Percentiles rank a stretch among this genome's conserved stretches.
phyloP scores from a whole-genome alignment of 148 eudicot species.

The Vaccinium macrocarpon region DNA sequence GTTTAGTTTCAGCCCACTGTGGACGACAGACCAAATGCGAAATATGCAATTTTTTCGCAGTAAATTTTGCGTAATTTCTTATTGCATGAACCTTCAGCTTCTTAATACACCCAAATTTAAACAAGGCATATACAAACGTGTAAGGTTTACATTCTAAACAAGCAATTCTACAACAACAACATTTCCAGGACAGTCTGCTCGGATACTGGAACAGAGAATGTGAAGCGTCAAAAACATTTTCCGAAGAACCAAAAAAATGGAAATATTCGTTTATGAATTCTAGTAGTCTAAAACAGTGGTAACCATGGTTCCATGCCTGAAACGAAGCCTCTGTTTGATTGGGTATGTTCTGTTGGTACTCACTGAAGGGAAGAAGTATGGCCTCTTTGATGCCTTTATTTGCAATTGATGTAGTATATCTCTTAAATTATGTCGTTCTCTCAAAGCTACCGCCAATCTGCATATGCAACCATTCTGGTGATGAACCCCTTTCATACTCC shows the following conservation, averaged over 20 bases:
- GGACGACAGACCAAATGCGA: not conserved
- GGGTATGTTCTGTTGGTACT: conserved; percentile 17
- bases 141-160: conserved; percentile 12
- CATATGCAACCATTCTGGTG: conserved; percentile 94
- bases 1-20: not conserved
- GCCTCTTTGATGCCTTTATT: conserved; percentile 24
- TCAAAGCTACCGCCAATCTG: conserved; percentile 83
- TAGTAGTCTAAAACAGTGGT: not conserved
- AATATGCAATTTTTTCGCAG: not conserved
- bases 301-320: conserved; percentile 7
- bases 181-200: not conserved
- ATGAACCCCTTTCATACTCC: conserved; percentile 54
- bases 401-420: conserved; percentile 7
- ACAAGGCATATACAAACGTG: conserved; percentile 13
- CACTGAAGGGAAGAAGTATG: conserved; percentile 17
- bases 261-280: conserved; percentile 8
- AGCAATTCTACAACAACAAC: conserved; percentile 13
- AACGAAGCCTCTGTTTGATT: not conserved
- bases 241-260: not conserved
- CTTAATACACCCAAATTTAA: conserved; percentile 11
- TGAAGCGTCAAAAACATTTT: not conserved
- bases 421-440: conserved; percentile 43
- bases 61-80: conserved; percentile 4
- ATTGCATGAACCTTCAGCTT: conserved; percentile 15
- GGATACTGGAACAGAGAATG: not conserved